Conservation (phyloP, 768 basidiomycete species). For the Lepiota venenata region DNA sequence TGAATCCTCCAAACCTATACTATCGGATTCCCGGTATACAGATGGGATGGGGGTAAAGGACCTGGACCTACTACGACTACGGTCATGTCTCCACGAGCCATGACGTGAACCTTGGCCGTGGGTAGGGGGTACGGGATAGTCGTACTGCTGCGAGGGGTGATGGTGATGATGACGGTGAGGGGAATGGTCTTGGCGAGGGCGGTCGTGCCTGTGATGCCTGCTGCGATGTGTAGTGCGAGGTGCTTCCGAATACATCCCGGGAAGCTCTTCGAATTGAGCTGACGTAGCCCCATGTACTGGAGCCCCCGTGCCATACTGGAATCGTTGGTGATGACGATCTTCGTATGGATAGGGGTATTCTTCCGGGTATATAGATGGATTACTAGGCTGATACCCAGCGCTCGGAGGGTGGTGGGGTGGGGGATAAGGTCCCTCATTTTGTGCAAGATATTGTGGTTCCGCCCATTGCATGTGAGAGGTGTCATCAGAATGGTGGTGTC, state of each 20-base stretch:
- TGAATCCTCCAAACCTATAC: constrained; percentile 7
- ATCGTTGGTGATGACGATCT: constrained; percentile 8
- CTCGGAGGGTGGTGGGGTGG: not conserved
- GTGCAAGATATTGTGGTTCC: not conserved
- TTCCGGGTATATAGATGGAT: not conserved
- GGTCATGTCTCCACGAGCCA: constrained; percentile 5
- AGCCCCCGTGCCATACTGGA: constrained; percentile 1
- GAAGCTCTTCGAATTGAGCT: not conserved
- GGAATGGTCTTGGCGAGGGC: not conserved
- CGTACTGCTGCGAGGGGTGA: not conserved
- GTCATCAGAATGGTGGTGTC: not conserved
- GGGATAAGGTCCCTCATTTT: constrained; percentile 6
- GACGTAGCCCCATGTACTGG: not conserved
- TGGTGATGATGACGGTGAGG: constrained; percentile 5
- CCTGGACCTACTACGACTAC: constrained; percentile 14
- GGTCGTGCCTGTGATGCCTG: not conserved
- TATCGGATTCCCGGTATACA: constrained; percentile 26
- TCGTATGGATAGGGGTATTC: constrained; percentile 9
- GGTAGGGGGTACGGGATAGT: constrained; percentile 1
- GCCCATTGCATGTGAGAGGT: not conserved
- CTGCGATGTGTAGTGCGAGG: not conserved
- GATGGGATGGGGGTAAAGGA: constrained; percentile 33
- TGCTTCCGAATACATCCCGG: not conserved
- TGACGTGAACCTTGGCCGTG: not conserved
- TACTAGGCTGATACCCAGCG: not conserved